A percentile compares a stretch with the other conserved stretches of the same genome.
phyloP scores from a whole-genome alignment of 345 rosid genomes.

The Citropsis articulata region DNA sequence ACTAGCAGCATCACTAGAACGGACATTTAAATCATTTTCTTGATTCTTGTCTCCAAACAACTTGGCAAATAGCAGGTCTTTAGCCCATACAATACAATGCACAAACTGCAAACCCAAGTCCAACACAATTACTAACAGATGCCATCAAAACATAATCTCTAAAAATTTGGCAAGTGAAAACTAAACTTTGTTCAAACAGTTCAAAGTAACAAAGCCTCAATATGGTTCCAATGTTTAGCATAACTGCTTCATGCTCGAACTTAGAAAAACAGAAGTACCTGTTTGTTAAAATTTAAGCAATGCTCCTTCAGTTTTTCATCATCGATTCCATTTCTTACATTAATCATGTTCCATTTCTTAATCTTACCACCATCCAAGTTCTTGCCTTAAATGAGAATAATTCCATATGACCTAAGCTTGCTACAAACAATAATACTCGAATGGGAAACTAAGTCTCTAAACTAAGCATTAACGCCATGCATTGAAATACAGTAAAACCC shows the following conservation, averaged over 20 bases:
- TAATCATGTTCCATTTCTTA: neutral
- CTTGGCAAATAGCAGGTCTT: slow-evolving; percentile 94
- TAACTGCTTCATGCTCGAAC: neutral
- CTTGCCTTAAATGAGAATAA: neutral
- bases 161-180: neutral
- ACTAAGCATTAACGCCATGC: no score
- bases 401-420: neutral
- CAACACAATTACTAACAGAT: neutral
- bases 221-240: neutral
- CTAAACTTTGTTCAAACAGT: neutral
- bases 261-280: no score
- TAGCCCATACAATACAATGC: slow-evolving; percentile 99
- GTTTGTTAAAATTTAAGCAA: neutral
- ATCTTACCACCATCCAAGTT: neutral
- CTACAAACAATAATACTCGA: neutral
- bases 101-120: slow-evolving; percentile 65
- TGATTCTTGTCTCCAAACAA: slow-evolving; percentile 94
- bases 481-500: no score
- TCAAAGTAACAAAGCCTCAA: neutral
- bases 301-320: neutral
- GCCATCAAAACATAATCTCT: neutral
- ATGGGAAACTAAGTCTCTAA: no score
- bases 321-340: neutral
- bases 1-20: slow-evolving; percentile 59
- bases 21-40: slow-evolving; percentile 95